These are phyloP conservation scores for Solanum hybrid DNA, from an alignment of 305 asterid genomes.

Conservation along the genomic window DNA sequence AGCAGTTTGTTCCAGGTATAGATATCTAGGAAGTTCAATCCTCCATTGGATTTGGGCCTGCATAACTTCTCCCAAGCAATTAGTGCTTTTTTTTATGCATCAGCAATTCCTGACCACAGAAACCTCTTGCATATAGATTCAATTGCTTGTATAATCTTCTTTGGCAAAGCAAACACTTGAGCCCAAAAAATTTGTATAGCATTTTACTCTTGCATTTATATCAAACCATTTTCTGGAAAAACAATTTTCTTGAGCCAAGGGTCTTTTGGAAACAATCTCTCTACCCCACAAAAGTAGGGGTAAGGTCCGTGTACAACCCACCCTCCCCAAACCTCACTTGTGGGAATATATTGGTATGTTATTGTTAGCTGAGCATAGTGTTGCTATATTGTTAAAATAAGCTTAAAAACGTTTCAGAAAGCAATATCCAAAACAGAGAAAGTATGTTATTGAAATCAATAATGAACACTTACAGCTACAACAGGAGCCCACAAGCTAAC, in stretches of 20 bases:
- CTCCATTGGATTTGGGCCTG: too few relatives aligned
- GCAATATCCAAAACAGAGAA: background rate
- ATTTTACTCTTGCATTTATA: background rate
- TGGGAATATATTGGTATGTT: background rate
- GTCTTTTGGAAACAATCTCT: background rate
- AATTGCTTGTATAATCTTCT: too few relatives aligned
- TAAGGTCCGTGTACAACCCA: background rate
- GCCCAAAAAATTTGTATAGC: background rate
- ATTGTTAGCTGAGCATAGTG: background rate
- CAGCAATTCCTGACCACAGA: too few relatives aligned
- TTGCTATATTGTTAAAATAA: background rate
- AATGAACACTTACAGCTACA: constrained; percentile 70
- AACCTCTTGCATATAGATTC: too few relatives aligned
- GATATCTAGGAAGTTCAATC: too few relatives aligned
- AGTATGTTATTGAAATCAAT: background rate
- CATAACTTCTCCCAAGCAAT: too few relatives aligned
- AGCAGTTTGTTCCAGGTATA: too few relatives aligned
- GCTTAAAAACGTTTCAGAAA: background rate
- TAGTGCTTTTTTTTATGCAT: too few relatives aligned
- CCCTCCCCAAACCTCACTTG: background rate
- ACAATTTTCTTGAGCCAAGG: background rate
- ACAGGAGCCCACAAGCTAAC: constrained; percentile 95
- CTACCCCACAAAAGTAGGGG: background rate
- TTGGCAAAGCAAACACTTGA: too few relatives aligned
- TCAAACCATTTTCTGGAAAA: background rate